Evolutionary conservation across 257 asterid genomes (phyloP).

Genomic region (Linaria vulgaris): DNA sequence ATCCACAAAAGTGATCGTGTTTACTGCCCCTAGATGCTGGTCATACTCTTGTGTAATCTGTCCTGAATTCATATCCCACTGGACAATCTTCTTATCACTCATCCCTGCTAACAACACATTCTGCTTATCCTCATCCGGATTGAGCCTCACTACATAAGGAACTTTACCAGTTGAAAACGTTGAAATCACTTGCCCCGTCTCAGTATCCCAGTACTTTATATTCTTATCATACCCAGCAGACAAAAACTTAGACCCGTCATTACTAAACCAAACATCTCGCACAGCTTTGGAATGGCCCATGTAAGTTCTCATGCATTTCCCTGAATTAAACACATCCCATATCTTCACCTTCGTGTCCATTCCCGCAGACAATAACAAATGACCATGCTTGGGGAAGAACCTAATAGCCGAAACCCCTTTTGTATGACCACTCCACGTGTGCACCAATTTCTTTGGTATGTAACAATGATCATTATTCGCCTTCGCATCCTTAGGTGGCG

Average conservation of each 20-base stretch:
- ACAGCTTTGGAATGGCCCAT: conserved; percentile 97
- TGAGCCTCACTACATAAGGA: conserved; percentile 92
- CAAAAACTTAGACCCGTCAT: conserved; percentile 88
- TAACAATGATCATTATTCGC: conserved; percentile 95
- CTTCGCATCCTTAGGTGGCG: conserved; percentile 93
- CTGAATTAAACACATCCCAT: conserved; percentile 91
- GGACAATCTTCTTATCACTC: conserved; percentile 99
- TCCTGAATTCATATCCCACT: conserved; percentile 95
- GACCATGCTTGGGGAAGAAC: conserved; percentile 92
- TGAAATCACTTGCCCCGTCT: conserved; percentile 94
- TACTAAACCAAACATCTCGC: conserved; percentile 86
- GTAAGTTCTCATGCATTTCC: conserved; percentile 95
- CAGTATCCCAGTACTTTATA: conserved; percentile 98
- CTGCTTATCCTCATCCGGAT: conserved; percentile 98
- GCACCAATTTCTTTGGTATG: conserved; percentile 91
- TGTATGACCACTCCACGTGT: conserved; percentile 97
- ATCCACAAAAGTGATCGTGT: conserved; percentile 93
- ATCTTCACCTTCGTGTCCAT: conserved; percentile 97
- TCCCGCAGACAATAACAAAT: conserved; percentile 91
- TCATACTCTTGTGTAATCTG: conserved; percentile 98
- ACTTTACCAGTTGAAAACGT: conserved; percentile 87
- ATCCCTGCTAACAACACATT: conserved; percentile 92
- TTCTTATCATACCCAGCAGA: conserved; percentile 95
- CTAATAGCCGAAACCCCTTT: conserved; percentile 96
- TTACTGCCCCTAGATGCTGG: conserved; percentile 99